Percentiles rank a stretch among this genome's conserved stretches.
phyloP scores from a whole-genome alignment of 345 rosid species.

The Garcia nutans region DNA sequence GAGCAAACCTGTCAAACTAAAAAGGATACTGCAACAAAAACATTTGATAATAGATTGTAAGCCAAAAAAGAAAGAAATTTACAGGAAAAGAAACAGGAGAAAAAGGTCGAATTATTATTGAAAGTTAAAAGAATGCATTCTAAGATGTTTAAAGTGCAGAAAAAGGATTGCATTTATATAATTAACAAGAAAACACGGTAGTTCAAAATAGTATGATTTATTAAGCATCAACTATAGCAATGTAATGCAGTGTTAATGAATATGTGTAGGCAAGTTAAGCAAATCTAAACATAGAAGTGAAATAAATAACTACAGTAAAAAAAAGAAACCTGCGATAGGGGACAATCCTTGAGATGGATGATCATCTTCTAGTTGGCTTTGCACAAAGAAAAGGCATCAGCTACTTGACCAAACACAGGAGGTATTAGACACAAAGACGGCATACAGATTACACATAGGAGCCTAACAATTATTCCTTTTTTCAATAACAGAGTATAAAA shows the following conservation, averaged over 20 bases:
- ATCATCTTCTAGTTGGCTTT: constrained; percentile 66
- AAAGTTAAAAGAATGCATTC: background rate
- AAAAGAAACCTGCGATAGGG: constrained; percentile 63
- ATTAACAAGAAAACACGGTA: background rate
- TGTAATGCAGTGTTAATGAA: background rate
- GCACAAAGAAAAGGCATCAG: constrained; percentile 40
- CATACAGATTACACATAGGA: background rate
- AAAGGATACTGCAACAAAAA: background rate
- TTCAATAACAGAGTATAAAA: background rate
- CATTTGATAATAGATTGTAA: background rate
- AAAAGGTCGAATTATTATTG: too few species aligned
- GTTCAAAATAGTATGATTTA: background rate
- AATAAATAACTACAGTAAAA: background rate
- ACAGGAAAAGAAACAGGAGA: background rate
- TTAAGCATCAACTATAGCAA: too few species aligned
- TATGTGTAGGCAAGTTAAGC: too few species aligned
- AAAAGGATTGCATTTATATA: background rate
- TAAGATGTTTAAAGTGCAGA: background rate
- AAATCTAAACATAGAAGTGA: background rate
- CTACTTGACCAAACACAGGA: constrained; percentile 18
- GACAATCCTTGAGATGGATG: constrained; percentile 45
- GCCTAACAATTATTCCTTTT: background rate
- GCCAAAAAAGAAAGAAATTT: background rate
- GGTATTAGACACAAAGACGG: background rate
- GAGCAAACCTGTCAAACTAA: background rate